Percentiles rank a stretch among this genome's conserved stretches.
These are phyloP conservation scores for Alternaria sp. DNA, from an alignment of 2,329 filamentous ascomycete species.

Conservation along the genomic window DNA sequence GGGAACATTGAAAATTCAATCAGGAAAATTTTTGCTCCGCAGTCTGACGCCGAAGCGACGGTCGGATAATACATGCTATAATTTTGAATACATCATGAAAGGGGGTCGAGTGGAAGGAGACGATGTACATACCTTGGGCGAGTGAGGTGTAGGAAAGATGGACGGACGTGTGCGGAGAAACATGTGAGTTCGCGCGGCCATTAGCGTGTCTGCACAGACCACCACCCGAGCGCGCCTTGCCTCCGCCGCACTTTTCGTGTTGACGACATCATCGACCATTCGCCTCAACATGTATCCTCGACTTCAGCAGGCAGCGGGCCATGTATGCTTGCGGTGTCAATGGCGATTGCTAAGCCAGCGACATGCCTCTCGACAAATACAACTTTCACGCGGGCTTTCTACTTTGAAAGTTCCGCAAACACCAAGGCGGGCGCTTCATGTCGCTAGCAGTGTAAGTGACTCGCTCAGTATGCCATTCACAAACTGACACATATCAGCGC, in stretches of 20 bases:
- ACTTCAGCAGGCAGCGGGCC: constrained; percentile 13
- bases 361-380: constrained; percentile 1
- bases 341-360: constrained; percentile 23
- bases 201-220: constrained; percentile 24
- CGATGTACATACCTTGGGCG: constrained; percentile 25
- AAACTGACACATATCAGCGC: constrained; percentile 23
- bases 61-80: constrained; percentile 60
- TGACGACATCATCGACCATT: constrained; percentile 13
- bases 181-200: constrained; percentile 26
- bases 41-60: constrained; percentile 34
- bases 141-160: constrained; percentile 15
- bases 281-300: constrained; percentile 24
- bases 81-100: constrained; percentile 47
- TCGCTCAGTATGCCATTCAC: background rate
- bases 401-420: constrained; percentile 12
- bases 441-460: constrained; percentile 23
- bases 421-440: constrained; percentile 30
- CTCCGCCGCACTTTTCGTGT: constrained; percentile 2
- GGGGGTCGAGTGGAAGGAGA: background rate
- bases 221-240: constrained; percentile 19
- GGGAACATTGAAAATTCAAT: constrained; percentile 20
- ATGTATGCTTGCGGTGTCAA: constrained; percentile 36
- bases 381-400: constrained; percentile 5
- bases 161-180: constrained; percentile 9
- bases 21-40: constrained; percentile 45